These are phyloP conservation scores for Leucocoprinus sp. DNA, from an alignment of 768 basidiomycete genomes.

Conservation along the genomic window DNA sequence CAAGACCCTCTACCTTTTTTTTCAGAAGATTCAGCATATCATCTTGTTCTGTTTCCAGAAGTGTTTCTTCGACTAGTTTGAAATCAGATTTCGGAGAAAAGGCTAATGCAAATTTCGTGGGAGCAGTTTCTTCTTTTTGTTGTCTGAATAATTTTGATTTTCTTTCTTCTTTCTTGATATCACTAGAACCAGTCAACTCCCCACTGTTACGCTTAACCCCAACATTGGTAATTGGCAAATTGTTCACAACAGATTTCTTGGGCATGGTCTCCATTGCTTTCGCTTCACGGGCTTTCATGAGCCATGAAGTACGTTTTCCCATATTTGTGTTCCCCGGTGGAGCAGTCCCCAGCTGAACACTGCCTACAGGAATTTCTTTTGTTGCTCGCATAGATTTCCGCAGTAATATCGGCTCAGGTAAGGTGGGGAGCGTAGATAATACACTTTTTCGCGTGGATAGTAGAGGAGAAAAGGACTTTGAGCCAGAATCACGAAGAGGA, in stretches of 20 bases:
- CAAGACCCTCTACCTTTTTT: conserved; percentile 62
- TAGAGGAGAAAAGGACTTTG: not conserved
- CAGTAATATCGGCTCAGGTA: conserved; percentile 61
- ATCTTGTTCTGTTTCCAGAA: conserved; percentile 21
- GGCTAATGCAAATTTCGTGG: conserved; percentile 13
- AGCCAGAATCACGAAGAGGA: conserved; percentile 4
- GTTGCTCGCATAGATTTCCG: conserved; percentile 55
- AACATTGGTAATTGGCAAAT: not conserved
- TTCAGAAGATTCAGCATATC: conserved; percentile 62
- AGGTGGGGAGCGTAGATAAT: conserved; percentile 33
- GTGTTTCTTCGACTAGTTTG: conserved; percentile 10
- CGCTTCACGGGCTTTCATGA: conserved; percentile 67
- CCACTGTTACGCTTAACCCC: conserved; percentile 61
- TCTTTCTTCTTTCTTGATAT: conserved; percentile 33
- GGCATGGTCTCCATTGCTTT: conserved; percentile 55
- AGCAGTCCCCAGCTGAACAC: conserved; percentile 24
- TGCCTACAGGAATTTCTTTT: conserved; percentile 34
- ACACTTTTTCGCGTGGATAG: conserved; percentile 1
- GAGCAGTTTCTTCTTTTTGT: conserved; percentile 26
- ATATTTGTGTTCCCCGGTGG: conserved; percentile 34
- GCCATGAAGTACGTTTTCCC: conserved; percentile 73
- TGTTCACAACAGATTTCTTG: conserved; percentile 23
- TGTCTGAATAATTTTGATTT: conserved; percentile 44
- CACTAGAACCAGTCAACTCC: conserved; percentile 25
- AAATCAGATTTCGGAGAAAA: not conserved